Base-by-base conservation (phyloP, 2,329 filamentous ascomycete genomes). In the Cephalotrichum gorgonifer region DNA sequence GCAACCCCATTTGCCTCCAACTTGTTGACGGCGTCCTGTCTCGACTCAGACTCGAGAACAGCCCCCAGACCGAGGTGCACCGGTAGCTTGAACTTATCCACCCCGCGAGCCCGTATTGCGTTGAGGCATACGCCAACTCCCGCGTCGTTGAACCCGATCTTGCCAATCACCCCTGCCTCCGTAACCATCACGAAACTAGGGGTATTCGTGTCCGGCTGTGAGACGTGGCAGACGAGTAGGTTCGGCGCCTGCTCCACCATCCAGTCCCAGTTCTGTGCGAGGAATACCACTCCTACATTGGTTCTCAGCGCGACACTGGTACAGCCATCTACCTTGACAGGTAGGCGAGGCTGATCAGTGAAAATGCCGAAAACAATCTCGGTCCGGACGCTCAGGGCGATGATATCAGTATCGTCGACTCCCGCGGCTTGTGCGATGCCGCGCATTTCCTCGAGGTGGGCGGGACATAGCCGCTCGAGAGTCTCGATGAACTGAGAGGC, bases 191-290 rank as follows among this genome's bases (percentile, higher is more conserved):
- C 60, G 50, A 81, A 71, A 2, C 63, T 63, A 0, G 76, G 75
- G 4, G 20, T 8, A 8, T 20, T 17, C 14, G 14, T 17, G 5
- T 17, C 33, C 14, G 33, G 33, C 33, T 20, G 33, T 4, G 33
- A 38, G 6, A 38, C 33, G 33, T 20, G n/a, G 33, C 33, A 38
- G 14, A 38, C n/a, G 33, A 38, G 4, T 26, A 71, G 15, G 53
- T 78, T 78, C 11, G 61, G 54, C 20, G 67, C 68, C 50, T 82
- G 75, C 14, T 58, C 64, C 0, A 58, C 57, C 56, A 71, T 69
- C 78, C 80, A 83, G 54, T 81, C 76, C 78, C 78, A 82, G 50
- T 80, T 81, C 61, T 81, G 78, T 1, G 66, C 69, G 4, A 81
- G 58, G 6, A 43, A 22, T 3, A 17, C 14, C 11, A 12, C 3